Conservation (phyloP, 768 basidiomycete species). For the Harrya chromipes region DNA sequence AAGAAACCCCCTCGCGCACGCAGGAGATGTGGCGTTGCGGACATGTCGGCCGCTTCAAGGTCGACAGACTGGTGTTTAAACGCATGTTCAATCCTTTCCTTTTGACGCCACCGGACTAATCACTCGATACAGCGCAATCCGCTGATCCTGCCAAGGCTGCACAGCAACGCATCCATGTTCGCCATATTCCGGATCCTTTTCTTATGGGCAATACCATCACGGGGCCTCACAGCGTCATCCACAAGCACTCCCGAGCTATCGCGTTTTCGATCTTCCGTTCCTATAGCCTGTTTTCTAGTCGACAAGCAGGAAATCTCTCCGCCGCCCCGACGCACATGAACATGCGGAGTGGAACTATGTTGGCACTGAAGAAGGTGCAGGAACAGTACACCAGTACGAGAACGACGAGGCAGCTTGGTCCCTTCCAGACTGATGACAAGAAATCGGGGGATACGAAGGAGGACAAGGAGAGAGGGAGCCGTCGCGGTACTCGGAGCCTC, state of each 20-base stretch:
- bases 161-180: conserved; percentile 67
- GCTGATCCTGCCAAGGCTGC: conserved; percentile 54
- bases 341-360: conserved; percentile 45
- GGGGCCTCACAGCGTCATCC: conserved; percentile 67
- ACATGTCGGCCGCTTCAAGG: conserved; percentile 61
- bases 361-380: conserved; percentile 75
- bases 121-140: conserved; percentile 29
- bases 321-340: conserved; percentile 23
- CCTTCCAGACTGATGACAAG: conserved; percentile 5
- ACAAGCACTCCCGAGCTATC: conserved; percentile 76
- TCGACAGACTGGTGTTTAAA: conserved; percentile 42
- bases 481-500: conserved; percentile 15
- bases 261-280: conserved; percentile 79
- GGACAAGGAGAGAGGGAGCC: conserved; percentile 18
- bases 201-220: conserved; percentile 39
- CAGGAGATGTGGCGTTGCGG: conserved; percentile 70
- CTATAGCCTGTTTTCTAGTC: conserved; percentile 34
- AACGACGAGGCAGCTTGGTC: conserved; percentile 53
- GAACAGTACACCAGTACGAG: conserved; percentile 74
- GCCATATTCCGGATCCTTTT: conserved; percentile 51
- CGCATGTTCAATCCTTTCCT: conserved; percentile 30
- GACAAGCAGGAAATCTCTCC: conserved; percentile 11
- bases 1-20: conserved; percentile 21
- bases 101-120: conserved; percentile 3
- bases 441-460: conserved; percentile 23